A percentile compares a stretch with the other conserved stretches of the same genome.
Conservation (phyloP, 2,329 filamentous ascomycete species). For the Berkeleyomyces basicola region DNA sequence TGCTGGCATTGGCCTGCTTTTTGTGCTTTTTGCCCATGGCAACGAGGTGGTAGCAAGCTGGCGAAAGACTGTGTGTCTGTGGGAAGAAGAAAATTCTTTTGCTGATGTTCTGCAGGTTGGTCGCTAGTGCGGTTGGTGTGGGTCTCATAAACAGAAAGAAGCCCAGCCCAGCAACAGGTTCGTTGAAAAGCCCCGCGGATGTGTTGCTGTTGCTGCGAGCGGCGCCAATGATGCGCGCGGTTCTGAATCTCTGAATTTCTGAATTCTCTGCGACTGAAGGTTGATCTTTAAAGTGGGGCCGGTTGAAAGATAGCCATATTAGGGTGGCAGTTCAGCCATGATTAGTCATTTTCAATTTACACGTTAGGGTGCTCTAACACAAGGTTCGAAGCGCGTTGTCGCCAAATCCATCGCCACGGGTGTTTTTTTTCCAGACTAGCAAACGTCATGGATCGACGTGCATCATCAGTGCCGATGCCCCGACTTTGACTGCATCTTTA, state of each 20-base stretch:
- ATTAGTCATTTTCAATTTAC: slow-evolving; percentile 6
- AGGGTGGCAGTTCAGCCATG: background rate
- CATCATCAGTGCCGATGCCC: background rate
- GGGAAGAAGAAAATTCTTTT: background rate
- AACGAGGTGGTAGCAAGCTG: background rate
- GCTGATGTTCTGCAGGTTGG: background rate
- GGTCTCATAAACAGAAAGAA: background rate
- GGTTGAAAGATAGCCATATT: background rate
- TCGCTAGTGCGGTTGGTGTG: background rate
- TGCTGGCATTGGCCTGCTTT: slow-evolving; percentile 13
- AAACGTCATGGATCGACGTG: background rate
- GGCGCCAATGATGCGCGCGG: too few species aligned
- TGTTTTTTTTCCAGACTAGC: background rate
- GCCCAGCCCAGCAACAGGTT: background rate
- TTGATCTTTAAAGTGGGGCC: slow-evolving; percentile 11
- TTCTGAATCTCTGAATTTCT: background rate
- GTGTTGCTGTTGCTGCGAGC: too few species aligned
- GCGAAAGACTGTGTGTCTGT: background rate
- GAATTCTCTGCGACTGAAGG: slow-evolving; percentile 4
- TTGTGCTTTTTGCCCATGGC: slow-evolving; percentile 17
- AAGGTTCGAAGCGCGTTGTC: background rate
- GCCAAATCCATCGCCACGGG: background rate
- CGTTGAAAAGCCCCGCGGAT: background rate
- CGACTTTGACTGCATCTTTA: background rate
- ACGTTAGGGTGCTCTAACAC: background rate